Conservation (phyloP, 768 basidiomycete genomes). For the Chalciporus chontae region DNA sequence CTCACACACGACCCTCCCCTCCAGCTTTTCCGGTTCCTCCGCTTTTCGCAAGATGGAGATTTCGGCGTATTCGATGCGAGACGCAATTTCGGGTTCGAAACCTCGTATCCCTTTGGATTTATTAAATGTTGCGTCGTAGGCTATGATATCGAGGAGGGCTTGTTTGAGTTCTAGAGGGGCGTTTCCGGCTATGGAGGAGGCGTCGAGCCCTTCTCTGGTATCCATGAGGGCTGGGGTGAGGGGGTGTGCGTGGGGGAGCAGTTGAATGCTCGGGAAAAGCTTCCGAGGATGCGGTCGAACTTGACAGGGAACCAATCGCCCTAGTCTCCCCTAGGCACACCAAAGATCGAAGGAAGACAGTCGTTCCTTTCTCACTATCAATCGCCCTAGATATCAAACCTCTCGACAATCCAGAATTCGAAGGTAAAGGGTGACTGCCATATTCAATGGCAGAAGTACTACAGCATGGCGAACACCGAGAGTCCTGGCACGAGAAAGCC, state of each 20-base stretch:
- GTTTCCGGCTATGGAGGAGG: slow-evolving; percentile 27
- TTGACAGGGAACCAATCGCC: no score
- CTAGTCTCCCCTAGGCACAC: no score
- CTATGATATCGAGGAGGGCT: slow-evolving; percentile 20
- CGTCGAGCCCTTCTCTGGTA: slow-evolving; percentile 13
- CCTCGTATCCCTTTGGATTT: slow-evolving; percentile 13
- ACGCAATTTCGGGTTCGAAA: slow-evolving; percentile 21
- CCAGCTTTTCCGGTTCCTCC: slow-evolving; percentile 42
- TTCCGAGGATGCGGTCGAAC: no score
- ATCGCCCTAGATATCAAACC: no score
- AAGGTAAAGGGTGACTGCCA: no score
- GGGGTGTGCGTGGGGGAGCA: neutral
- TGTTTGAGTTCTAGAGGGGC: slow-evolving; percentile 27
- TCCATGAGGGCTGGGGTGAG: slow-evolving; percentile 7
- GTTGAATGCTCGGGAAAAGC: neutral
- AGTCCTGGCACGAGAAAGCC: neutral
- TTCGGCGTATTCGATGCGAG: slow-evolving; percentile 35
- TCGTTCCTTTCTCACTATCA: no score
- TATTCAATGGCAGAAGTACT: neutral
- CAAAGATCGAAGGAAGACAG: no score
- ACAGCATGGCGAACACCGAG: neutral
- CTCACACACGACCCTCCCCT: slow-evolving; percentile 46
- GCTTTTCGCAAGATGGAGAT: slow-evolving; percentile 40
- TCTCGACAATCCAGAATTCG: no score
- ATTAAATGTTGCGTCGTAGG: slow-evolving; percentile 2